Base-by-base conservation (phyloP, 257 asterid genomes). In the Nicotiana sylvestris region DNA sequence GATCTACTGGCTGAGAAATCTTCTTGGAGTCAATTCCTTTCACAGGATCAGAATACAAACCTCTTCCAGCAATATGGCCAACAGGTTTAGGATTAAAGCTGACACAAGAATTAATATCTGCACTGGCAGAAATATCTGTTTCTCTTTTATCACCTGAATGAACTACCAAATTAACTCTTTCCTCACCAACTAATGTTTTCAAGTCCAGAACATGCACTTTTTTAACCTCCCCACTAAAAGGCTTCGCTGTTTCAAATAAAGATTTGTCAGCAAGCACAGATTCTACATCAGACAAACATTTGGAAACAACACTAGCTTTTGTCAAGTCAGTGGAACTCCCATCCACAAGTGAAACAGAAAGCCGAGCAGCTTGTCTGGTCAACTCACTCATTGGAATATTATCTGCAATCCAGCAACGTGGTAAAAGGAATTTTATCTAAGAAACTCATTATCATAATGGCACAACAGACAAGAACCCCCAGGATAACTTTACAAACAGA, bases 131-230 rank as follows among this genome's bases (percentile, higher is more conserved):
- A 83, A 81, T 81, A 66, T 85, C 92, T 69, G 85, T 77, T 85
- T 92, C 96, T 81, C 85, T 80, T 87, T 96, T 98, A 77, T 92
- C 97, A 82, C 93, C 97, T 68, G 92, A 90, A 85, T 90, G 91
- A 86, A 89, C 51, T 67, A 94, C 83, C 62, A 89, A 79, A 87
- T 86, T 81, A 80, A 55, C 89, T 86, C 86, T 85, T 49, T 82
- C 89, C 85, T 61, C 66, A 66, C 83, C 83, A 69, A 74, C 81
- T 37, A 76, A 68, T 69, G 85, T 87, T 83, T 88, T 87, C 15
- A 88, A 77, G 83, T 83, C 83, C 64, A 81, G 76, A 64, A 80
- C 32, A 81, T 66, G 86, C 84, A 66, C 62, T 67, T 87, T 84
- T 76, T 87, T 87, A 77, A 80, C 88, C 80, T 85, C 88, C 55